Conservation (phyloP, 331 rosid genomes). For the Malus hybrid region DNA sequence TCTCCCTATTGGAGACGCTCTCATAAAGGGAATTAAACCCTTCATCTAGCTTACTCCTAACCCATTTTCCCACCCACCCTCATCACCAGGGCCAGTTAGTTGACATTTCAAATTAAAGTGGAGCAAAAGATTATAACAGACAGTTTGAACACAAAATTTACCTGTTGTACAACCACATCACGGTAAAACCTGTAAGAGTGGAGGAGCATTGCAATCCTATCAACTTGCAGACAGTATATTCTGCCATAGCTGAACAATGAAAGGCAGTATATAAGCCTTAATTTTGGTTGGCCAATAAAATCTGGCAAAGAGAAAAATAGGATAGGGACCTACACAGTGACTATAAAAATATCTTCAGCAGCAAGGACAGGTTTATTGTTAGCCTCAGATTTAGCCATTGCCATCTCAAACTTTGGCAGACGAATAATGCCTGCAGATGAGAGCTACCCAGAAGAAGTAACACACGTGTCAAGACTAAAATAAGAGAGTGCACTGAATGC, state of each 20-base stretch:
- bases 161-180: conserved; percentile 99
- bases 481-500: conserved; percentile 8
- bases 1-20: not conserved
- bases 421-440: conserved; percentile 93
- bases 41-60: not conserved
- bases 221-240: conserved; percentile 96
- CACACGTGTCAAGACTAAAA: conserved; percentile 21
- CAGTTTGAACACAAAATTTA: conserved; percentile 21
- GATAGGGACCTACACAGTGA: conserved; percentile 70
- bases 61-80: not conserved
- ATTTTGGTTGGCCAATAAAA: conserved; percentile 14
- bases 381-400: conserved; percentile 92
- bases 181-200: conserved; percentile 87
- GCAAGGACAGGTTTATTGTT: conserved; percentile 84
- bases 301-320: not conserved
- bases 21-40: not conserved
- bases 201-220: conserved; percentile 94
- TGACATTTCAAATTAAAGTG: not conserved
- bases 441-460: conserved; percentile 48
- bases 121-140: conserved; percentile 5
- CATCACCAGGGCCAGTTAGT: not conserved
- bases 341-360: conserved; percentile 70
- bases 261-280: conserved; percentile 6
- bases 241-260: conserved; percentile 75
- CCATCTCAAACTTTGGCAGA: conserved; percentile 93